Conservation (phyloP, 2,329 filamentous ascomycete genomes). For the Amylocarpus encephaloides region DNA sequence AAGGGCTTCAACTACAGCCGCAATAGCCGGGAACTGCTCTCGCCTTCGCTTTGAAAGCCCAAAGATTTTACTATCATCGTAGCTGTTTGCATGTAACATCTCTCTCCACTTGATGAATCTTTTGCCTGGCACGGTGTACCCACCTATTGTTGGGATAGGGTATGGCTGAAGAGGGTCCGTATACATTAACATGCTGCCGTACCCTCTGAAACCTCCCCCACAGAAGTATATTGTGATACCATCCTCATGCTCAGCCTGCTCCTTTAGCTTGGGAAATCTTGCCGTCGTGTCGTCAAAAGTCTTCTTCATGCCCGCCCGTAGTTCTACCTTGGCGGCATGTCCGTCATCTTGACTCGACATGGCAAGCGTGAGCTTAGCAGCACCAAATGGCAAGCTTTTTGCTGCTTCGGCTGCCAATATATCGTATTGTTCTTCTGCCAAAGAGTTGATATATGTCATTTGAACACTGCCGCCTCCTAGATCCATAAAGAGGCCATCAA, state of each 20-base stretch:
- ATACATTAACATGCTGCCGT: slow-evolving; percentile 84
- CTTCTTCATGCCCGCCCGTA: slow-evolving; percentile 46
- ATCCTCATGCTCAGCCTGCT: slow-evolving; percentile 34
- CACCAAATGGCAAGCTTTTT: slow-evolving; percentile 55
- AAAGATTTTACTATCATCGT: slow-evolving; percentile 54
- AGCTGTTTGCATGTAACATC: slow-evolving; percentile 46
- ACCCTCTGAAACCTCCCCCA: slow-evolving; percentile 84
- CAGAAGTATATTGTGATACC: slow-evolving; percentile 74
- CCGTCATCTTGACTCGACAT: slow-evolving; percentile 40
- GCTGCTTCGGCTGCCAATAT: slow-evolving; percentile 47
- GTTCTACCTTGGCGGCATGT: slow-evolving; percentile 40
- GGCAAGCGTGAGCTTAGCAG: slow-evolving; percentile 49
- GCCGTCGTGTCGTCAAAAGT: slow-evolving; percentile 51
- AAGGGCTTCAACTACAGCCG: slow-evolving; percentile 71
- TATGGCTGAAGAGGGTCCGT: slow-evolving; percentile 68
- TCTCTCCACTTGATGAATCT: slow-evolving; percentile 51
- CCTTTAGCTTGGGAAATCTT: slow-evolving; percentile 45
- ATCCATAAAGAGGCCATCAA: slow-evolving; percentile 80
- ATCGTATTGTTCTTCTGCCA: slow-evolving; percentile 38
- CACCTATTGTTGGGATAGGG: slow-evolving; percentile 75
- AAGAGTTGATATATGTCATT: slow-evolving; percentile 57
- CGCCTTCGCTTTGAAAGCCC: slow-evolving; percentile 76
- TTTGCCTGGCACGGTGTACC: slow-evolving; percentile 59
- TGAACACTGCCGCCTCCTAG: slow-evolving; percentile 68
- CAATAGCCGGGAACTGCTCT: slow-evolving; percentile 77